Conservation (phyloP, 495 filamentous ascomycete genomes). For the Penicillium ucsense region DNA sequence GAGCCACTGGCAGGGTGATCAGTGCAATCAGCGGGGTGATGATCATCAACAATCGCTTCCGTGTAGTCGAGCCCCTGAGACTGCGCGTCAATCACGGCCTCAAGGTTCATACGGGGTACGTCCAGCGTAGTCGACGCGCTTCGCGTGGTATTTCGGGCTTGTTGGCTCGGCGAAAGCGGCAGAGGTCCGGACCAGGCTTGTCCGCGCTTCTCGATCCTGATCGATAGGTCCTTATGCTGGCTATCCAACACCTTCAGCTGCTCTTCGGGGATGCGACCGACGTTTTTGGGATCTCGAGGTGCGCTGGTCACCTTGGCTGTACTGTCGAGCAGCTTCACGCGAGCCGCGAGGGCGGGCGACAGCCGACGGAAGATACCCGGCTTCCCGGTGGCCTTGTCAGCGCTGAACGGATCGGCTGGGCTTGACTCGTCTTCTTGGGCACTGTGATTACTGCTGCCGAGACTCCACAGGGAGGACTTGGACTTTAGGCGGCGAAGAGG, state of each 20-base stretch:
- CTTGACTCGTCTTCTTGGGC: constrained; percentile 21
- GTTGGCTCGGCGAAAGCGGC: constrained; percentile 5
- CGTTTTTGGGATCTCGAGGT: constrained; percentile 31
- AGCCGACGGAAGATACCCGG: constrained; percentile 34
- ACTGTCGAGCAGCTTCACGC: constrained; percentile 61
- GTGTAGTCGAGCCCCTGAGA: constrained; percentile 7
- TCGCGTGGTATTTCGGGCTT: constrained; percentile 5
- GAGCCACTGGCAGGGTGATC: neutral
- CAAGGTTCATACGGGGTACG: constrained; percentile 11
- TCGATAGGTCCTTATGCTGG: constrained; percentile 48
- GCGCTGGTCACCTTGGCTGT: constrained; percentile 38
- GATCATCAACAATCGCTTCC: constrained; percentile 13
- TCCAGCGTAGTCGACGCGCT: constrained; percentile 16
- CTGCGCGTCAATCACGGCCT: constrained; percentile 9
- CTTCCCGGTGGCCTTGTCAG: constrained; percentile 22
- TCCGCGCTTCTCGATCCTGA: constrained; percentile 48
- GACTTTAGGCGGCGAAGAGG: constrained; percentile 30
- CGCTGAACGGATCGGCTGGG: constrained; percentile 11
- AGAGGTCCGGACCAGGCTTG: constrained; percentile 50
- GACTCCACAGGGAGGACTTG: constrained; percentile 35
- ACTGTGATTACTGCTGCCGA: constrained; percentile 25
- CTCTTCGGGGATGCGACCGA: constrained; percentile 67
- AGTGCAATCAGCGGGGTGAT: constrained; percentile 6
- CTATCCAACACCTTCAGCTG: constrained; percentile 60
- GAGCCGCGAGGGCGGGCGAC: constrained; percentile 66